Evolutionary conservation across 2,329 filamentous ascomycete genomes (phyloP).

Genomic region (Talaromyces piceae): DNA sequence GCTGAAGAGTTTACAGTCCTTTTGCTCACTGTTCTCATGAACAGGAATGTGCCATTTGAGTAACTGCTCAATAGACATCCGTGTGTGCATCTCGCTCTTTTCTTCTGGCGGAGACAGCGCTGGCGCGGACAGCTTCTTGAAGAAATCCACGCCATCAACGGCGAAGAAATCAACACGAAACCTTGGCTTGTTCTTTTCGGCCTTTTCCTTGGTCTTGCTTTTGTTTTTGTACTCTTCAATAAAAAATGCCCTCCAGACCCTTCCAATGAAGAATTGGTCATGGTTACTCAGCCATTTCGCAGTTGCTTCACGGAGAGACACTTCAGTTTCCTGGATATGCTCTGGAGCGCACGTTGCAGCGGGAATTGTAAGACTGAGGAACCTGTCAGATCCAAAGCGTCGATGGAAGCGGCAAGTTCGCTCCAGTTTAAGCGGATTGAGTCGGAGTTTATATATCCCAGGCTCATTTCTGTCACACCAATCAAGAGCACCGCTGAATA

Average conservation of each 20-base stretch:
- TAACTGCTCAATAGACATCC: conserved; percentile 32
- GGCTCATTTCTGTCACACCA: conserved; percentile 27
- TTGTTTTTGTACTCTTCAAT: conserved; percentile 33
- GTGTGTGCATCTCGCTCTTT: conserved; percentile 22
- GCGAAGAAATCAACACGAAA: conserved; percentile 38
- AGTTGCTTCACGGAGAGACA: conserved; percentile 27
- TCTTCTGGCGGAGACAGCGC: conserved; percentile 19
- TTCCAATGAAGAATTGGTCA: conserved; percentile 33
- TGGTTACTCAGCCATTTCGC: conserved; percentile 33
- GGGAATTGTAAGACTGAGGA: conserved; percentile 35
- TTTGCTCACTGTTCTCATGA: conserved; percentile 28
- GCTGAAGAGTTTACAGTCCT: conserved; percentile 40
- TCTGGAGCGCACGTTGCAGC: conserved; percentile 21
- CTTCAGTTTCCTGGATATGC: conserved; percentile 19
- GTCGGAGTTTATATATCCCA: conserved; percentile 30
- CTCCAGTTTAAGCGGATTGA: conserved; percentile 37
- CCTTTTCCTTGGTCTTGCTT: conserved; percentile 19
- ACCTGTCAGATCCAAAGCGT: conserved; percentile 41
- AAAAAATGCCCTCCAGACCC: conserved; percentile 39
- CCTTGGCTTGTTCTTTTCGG: conserved; percentile 16
- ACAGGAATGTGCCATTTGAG: conserved; percentile 40
- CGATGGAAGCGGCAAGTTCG: conserved; percentile 39
- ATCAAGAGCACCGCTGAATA: conserved; percentile 34
- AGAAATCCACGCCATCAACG: conserved; percentile 36
- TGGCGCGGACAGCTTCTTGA: conserved; percentile 9